phyloP scores from a whole-genome alignment of 768 basidiomycete species.

The Phanerochaete carnosa region DNA sequence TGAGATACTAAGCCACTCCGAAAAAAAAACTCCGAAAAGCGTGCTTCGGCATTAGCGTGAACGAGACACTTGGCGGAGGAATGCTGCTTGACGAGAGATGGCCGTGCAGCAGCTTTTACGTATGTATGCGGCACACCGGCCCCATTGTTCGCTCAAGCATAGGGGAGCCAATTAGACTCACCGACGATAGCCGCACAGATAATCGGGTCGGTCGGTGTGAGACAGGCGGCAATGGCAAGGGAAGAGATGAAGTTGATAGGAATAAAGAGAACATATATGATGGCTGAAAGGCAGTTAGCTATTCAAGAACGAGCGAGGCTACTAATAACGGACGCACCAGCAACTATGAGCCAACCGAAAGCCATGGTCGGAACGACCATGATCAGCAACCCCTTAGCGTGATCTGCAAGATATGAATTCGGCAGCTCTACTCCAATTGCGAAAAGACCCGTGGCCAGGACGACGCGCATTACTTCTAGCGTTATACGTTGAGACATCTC shows the following conservation, averaged over 20 bases:
- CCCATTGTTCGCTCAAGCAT: too few relatives aligned
- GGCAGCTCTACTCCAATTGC: slow-evolving; percentile 95
- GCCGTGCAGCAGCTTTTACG: too few relatives aligned
- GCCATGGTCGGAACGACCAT: slow-evolving; percentile 86
- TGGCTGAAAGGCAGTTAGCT: slow-evolving; percentile 32
- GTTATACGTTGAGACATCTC: slow-evolving; percentile 56
- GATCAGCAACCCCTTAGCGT: slow-evolving; percentile 64
- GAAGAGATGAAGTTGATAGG: slow-evolving; percentile 67
- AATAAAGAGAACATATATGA: slow-evolving; percentile 74
- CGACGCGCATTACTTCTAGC: slow-evolving; percentile 81
- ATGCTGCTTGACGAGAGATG: too few relatives aligned
- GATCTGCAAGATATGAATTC: slow-evolving; percentile 74
- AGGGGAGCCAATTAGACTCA: slow-evolving; percentile 14
- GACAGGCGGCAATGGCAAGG: slow-evolving; percentile 83
- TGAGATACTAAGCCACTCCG: too few relatives aligned
- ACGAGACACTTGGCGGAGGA: too few relatives aligned
- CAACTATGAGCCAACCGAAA: slow-evolving; percentile 77
- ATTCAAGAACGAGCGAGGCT: background rate
- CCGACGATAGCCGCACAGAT: slow-evolving; percentile 83
- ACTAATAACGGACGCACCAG: slow-evolving; percentile 39
- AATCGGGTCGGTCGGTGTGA: slow-evolving; percentile 94
- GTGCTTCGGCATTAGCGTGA: too few relatives aligned
- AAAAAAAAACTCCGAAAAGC: too few relatives aligned
- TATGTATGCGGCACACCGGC: too few relatives aligned
- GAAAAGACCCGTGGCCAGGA: slow-evolving; percentile 90